These are phyloP conservation scores for Huntiella moniliformis DNA, from an alignment of 2,329 filamentous ascomycete species.

Conservation along the genomic window DNA sequence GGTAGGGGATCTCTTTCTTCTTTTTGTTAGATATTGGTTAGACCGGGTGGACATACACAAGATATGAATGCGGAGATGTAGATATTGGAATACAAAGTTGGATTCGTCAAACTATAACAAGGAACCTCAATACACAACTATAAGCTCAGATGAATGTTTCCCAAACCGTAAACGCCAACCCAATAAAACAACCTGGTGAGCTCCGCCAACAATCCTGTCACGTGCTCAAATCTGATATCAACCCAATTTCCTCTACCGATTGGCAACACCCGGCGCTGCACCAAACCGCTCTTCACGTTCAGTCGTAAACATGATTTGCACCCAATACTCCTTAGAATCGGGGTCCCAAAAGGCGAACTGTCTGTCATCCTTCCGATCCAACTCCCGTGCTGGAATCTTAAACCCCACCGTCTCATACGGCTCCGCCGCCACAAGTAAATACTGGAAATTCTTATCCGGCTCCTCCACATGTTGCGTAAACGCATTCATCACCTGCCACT, in stretches of 20 bases:
- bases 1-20: no score
- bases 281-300: slow-evolving; percentile 84
- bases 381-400: slow-evolving; percentile 83
- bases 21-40: no score
- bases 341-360: slow-evolving; percentile 94
- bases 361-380: slow-evolving; percentile 71
- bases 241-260: slow-evolving; percentile 19
- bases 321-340: slow-evolving; percentile 92
- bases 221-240: not conserved
- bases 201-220: not conserved
- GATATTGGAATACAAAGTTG: no score
- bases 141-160: not conserved
- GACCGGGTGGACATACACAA: no score
- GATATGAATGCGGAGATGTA: no score
- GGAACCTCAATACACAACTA: not conserved
- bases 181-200: not conserved
- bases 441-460: slow-evolving; percentile 86
- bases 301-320: slow-evolving; percentile 96
- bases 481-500: slow-evolving; percentile 92
- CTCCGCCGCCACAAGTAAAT: slow-evolving; percentile 84
- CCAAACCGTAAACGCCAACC: not conserved
- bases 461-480: slow-evolving; percentile 93
- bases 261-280: slow-evolving; percentile 41
- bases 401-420: slow-evolving; percentile 96
- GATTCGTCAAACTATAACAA: no score